Base-by-base conservation (phyloP, 768 basidiomycete genomes). In the Clavulina sp. region DNA sequence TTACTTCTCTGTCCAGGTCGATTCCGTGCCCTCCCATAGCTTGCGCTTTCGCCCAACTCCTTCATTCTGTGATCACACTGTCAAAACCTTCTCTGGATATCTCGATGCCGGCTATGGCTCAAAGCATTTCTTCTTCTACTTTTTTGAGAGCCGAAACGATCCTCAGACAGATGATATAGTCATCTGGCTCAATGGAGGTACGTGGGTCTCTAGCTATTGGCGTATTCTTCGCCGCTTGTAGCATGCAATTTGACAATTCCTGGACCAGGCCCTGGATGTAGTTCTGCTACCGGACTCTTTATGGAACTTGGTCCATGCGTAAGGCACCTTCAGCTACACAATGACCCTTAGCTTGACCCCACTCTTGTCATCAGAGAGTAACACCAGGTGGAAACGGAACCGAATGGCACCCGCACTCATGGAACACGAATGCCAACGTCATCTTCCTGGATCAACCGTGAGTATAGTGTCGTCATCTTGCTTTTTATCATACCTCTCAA, bases 111-210 rank as follows among this genome's bases (percentile, higher is more conserved):
- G 40, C 59, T 68, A 77, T 23, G 77, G 77, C 47, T 66, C 71
- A 1, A 73, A 77, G 51, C 78, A 79, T 56, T 50, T 80, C 36
- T 79, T 78, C 63, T 82, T 83, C 66, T 81, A 81, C 63, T 83
- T 83, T 64, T 84, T 83, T 62, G 79, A 83, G 64, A 78, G 75
- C 55, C 66, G 82, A 54, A 68, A 68, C 46, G 65, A 75, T 57
- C 78, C 78, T 28, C 70, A 66, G 16, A 69, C 58, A 29, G 55
- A 54, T 28, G 52, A 52, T 53, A 24, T 56, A 9, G 29, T 50
- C 26, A 53, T 54, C 48, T 50, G 55, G 53, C 44, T 56, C 34
- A 54, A 54, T 30, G 53, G 54, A 24, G 56, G 55, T 26, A 19
- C 32, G 48, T 49, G 48, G 6, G 9, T 18, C 18, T 31, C 9